Base-by-base conservation (phyloP, 164 flowering plant genomes). In the Annona squamosa region DNA sequence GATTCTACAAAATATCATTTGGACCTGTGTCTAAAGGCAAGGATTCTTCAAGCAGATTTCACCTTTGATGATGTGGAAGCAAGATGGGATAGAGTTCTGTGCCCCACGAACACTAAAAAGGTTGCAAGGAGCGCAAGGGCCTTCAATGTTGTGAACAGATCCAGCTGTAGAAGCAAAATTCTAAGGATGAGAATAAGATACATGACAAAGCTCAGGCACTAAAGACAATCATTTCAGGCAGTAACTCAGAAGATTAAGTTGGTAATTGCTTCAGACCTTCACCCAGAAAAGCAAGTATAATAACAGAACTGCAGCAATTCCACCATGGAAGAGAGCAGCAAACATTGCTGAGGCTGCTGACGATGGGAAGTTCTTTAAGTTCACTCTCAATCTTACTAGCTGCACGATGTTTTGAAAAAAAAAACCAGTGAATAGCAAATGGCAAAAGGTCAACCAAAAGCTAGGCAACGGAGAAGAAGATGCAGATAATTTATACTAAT, bases 221-320 rank as follows among this genome's bases (percentile, higher is more conserved):
- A 16, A 9, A 6, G 13, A 52, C 13, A 52, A 16, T 52, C 59
- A 52, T 10, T 16, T 12, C 9, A 52, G 13, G 59, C 59, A 5
- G 59, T 52, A 7, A 52, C 9, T 52, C 59, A 52, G 59, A 52
- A 52, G 59, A 52, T 52, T 52, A 52, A 16, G 59, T 9, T 9
- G 59, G 10, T 52, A 9, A 52, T 52, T 16, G 9, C 46, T 18
- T 5, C 71, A 83, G 62, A 93, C 99, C 98, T 96, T 96, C 80
- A 90, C 70, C 99, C 99, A 96, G 87, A 96, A 96, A 70, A 93
- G 87, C 68, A 79, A 81, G 72, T 92, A 96, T 44, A 93, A 90
- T 13, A 80, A 19, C 41, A 96, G 84, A 73, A 96, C 93, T 16
- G 93, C 91, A 63, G 87, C 97, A 77, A 96, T 85, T 77, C 97